Evolutionary conservation across 116 monocot species (phyloP), one percentile per base, ranked within the genome.

Genomic region (Posidonia oceanica): DNA sequence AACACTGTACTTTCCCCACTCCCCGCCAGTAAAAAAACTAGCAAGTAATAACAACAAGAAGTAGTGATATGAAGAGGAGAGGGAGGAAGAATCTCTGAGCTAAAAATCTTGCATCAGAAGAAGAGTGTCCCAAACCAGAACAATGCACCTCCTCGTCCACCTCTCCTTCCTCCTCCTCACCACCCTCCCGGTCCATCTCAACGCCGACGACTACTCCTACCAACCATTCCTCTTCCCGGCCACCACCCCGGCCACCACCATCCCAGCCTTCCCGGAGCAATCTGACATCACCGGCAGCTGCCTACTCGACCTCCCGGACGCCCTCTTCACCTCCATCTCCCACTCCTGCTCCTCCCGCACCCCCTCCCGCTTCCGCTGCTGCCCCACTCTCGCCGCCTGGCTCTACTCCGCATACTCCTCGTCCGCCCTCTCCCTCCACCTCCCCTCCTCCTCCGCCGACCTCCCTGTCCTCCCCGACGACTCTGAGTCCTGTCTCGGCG

Each of bases 261-360:
- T 94, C 81, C 89, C 93, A 14, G 93, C 93, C 23, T 87, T 94
- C 85, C 93, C 89, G 14, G 86, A 84, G 64, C 89, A 89, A 66
- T 80, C 84, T 60, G 80, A 75, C 62, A 67, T 59, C 51, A 64
- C 78, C 51, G 21, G 70, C 39, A 60, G 70, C 23, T 94, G 93
- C 76, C 87, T 75, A 0, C 74, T 93, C 67, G 58, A 80, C 67
- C 85, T 87, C 74, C 76, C 83, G 41, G 64, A 52, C 61, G 75
- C 69, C 39, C 80, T 87, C 72, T 76, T 85, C 66, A 40, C 36
- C 67, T 66, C 70, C 54, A 59, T 89, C 63, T 65, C 78, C 59
- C 58, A 39, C 60, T 60, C 93, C 58, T 89, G 87, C 84, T 13
- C 73, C 75, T 37, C 63, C 51, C 29, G 1, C 29, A 10, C 69